Evolutionary conservation across 176 grass and related monocot genomes (phyloP), one percentile per base, ranked within the genome.

Genomic region (Elaeis guineensis): DNA sequence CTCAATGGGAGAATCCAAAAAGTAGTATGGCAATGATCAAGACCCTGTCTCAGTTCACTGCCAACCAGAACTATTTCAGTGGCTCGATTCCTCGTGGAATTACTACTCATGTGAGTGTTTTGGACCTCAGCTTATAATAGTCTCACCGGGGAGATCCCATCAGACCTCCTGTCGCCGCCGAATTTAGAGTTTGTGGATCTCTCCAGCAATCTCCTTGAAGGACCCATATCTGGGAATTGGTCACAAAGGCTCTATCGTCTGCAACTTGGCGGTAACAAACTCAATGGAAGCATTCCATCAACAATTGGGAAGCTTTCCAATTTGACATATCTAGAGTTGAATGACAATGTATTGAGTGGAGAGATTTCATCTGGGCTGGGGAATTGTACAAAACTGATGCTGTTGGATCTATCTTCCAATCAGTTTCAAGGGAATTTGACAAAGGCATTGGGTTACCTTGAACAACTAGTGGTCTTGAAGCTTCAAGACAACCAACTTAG

Each of bases 61-160:
- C 86, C 23, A 77, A 90, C 29, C 69, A 70, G 57, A 96, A 96
- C 69, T 21, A n/a, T 0, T 90, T 96, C 5, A 26, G 0, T 18
- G 86, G 86, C 4, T 0, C 0, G 0, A 75, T 90, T 0, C 69
- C 75, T 0, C 11, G 0, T 23, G 54, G 22, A 1, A 58, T 90
- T 35, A 82, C 86, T 8, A 72, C 59, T 1, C 49, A 79, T 55
- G 9, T 79, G 5, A 77, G 8, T 11, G 64, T 74, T 65, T 72
- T 90, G 80, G 91, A 96, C 76, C 62, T 96, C 51, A 90, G 86
- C 58, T n/a, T 96, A 79, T 6, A 90, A 90, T 52, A 0, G 5
- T 1, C 17, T 96, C 0, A 39, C 0, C 50, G 86, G 91, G 6
- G 16, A 1, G 0, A 83, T 96, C 3, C 72, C 71, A 1, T 2